Evolutionary conservation across 306 rosid genomes (phyloP).

Genomic region (Malus fusca): DNA sequence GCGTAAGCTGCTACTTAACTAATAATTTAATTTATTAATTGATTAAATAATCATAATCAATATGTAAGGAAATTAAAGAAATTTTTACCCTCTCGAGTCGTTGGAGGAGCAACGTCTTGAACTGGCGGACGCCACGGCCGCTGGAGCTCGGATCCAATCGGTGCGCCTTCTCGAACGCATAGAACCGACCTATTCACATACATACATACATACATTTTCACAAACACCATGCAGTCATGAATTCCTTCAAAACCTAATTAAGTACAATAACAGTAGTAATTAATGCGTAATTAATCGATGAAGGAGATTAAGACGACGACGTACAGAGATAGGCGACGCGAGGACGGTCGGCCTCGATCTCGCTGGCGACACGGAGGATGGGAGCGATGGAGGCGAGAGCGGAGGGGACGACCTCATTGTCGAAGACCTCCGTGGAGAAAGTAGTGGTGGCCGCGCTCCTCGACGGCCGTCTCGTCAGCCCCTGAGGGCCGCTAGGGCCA

Average conservation of each 20-base stretch:
- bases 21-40: not conserved
- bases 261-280: not conserved
- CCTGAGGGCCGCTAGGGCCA: conserved; percentile 33
- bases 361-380: conserved; percentile 85
- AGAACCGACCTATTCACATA: conserved; percentile 61
- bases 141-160: conserved; percentile 83
- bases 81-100: conserved; percentile 73
- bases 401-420: conserved; percentile 86
- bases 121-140: conserved; percentile 97
- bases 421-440: conserved; percentile 87
- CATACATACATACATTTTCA: not conserved
- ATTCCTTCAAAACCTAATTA: not conserved
- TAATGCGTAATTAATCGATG: not conserved
- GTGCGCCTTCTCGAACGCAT: conserved; percentile 96
- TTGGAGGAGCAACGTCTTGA: conserved; percentile 72
- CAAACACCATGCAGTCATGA: not conserved
- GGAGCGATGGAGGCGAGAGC: conserved; percentile 83
- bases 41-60: not conserved
- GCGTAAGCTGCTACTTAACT: not conserved
- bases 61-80: not conserved
- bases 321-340: conserved; percentile 89
- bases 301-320: not conserved
- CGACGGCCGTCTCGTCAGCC: conserved; percentile 69
- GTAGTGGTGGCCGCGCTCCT: conserved; percentile 77
- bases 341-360: conserved; percentile 77